Evolutionary conservation across 495 filamentous ascomycete species (phyloP), one percentile per base, ranked within the genome.

Genomic region (Cercophora newfieldiana): DNA sequence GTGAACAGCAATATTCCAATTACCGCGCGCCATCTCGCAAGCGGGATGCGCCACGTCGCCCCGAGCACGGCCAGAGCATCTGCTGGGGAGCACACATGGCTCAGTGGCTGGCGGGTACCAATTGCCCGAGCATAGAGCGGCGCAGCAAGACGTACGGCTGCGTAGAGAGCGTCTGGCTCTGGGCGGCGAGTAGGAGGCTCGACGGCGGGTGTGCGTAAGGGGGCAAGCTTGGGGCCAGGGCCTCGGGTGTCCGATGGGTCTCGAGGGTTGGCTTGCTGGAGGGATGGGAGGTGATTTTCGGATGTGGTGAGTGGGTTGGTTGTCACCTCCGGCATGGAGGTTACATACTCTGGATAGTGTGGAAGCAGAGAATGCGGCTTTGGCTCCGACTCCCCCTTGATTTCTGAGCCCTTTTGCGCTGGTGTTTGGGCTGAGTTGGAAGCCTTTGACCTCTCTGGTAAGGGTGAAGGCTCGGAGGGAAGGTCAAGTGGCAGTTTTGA

Each of bases 41-140:
- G 58, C 33, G 71, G 66, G 12, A 73, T 64, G 26, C 61, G 57
- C 71, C 71, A 73, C 8, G 67, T 61, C 21, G 69, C 59, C 1
- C 47, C 56, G 22, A 70, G 66, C 1, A 73, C n/a, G 19, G 53
- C 44, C 2, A 71, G 48, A n/a, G 69, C 64, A 29, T 73, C 69
- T 14, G 59, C 26, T 18, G 65, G 22, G 18, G 50, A 48, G 50
- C 69, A 69, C 14, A 62, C 55, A 5, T 24, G 21, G 30, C 64
- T 66, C n/a, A 69, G 54, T 1, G 71, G 71, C 21, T 49, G 59
- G 0, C 67, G 66, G 5, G 37, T 61, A 16, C 59, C 50, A 58
- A 73, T 69, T 21, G 71, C 71, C 1, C 65, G 62, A 24, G 66
- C 66, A 60, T 71, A 73, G 10, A 73, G 31, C 3, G 62, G 65